Conservation (phyloP, 2,329 filamentous ascomycete genomes). For the Talaromyces funiculosus region DNA sequence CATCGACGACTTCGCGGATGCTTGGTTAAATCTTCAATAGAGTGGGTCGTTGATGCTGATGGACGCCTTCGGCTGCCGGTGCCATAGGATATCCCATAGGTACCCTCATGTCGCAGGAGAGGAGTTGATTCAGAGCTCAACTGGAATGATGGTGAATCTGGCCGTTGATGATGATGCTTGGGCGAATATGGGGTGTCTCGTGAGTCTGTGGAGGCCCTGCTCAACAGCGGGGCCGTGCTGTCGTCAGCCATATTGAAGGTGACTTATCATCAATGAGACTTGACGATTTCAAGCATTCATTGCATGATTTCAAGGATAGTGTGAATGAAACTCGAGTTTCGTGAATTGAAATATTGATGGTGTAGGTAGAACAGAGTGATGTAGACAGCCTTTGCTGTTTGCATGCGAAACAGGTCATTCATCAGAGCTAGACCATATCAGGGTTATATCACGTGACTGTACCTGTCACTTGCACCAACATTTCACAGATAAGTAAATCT, state of each 20-base stretch:
- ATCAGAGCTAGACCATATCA: background rate
- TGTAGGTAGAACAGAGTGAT: background rate
- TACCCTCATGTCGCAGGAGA: conserved; percentile 32
- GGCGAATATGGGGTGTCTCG: conserved; percentile 18
- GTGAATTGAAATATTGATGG: background rate
- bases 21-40: conserved; percentile 18
- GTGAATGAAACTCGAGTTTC: background rate
- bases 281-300: background rate
- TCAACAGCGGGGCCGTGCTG: conserved; percentile 26
- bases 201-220: conserved; percentile 18
- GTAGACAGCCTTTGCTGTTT: background rate
- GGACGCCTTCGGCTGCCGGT: conserved; percentile 21
- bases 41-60: conserved; percentile 20
- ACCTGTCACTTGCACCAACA: background rate
- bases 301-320: background rate
- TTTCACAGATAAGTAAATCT: no score
- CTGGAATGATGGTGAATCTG: conserved; percentile 23
- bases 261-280: background rate
- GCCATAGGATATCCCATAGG: conserved; percentile 28
- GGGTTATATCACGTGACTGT: background rate
- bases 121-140: conserved; percentile 41
- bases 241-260: conserved; percentile 31
- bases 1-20: conserved; percentile 50
- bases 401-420: background rate
- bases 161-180: conserved; percentile 15